phyloP scores from a whole-genome alignment of 2,329 filamentous ascomycete genomes.

The Hawksworthiomyces lignivorus region DNA sequence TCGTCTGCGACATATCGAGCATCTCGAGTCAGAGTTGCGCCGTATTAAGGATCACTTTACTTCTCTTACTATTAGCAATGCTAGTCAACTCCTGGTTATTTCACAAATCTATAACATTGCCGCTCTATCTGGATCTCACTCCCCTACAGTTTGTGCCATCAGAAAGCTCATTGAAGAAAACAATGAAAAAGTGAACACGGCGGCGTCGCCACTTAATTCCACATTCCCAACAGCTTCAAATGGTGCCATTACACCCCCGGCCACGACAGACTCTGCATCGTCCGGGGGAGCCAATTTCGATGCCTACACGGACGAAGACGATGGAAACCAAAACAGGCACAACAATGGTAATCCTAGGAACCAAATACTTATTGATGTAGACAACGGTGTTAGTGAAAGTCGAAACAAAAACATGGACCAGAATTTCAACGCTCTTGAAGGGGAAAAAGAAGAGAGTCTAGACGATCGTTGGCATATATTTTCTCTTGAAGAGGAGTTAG shows the following conservation, averaged over 20 bases:
- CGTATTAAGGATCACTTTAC: not conserved
- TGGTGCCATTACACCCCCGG: not conserved
- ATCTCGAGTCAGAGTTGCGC: not conserved
- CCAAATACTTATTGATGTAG: no score
- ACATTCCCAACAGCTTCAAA: not conserved
- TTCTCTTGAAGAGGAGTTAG: slow-evolving; percentile 14
- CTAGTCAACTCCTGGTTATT: not conserved
- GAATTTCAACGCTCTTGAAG: no score
- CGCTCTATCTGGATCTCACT: not conserved
- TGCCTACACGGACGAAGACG: no score
- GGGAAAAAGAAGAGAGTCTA: no score
- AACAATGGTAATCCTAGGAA: no score
- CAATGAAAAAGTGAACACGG: not conserved
- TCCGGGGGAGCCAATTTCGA: no score
- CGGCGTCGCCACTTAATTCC: no score
- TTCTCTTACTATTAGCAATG: not conserved
- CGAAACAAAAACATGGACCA: no score
- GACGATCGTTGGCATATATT: slow-evolving; percentile 8
- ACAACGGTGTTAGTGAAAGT: not conserved
- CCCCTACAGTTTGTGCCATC: not conserved
- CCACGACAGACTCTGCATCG: not conserved
- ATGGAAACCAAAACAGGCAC: no score
- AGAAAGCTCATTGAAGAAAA: not conserved
- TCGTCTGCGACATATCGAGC: no score
- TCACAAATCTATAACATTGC: not conserved